Evolutionary conservation across 306 rosid genomes (phyloP).

Genomic region (Vigna radiata): DNA sequence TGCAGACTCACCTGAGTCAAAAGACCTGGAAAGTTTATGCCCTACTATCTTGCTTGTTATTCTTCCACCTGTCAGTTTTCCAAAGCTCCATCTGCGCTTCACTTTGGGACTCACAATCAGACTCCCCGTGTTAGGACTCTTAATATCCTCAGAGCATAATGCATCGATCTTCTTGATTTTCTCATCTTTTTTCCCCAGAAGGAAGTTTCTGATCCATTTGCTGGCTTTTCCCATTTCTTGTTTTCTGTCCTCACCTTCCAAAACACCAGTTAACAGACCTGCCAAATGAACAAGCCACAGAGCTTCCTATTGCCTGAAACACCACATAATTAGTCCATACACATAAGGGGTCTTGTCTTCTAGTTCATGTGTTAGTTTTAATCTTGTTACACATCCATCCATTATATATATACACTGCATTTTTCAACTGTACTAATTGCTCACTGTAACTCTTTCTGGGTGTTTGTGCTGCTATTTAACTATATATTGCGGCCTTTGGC

Average conservation of each 20-base stretch:
- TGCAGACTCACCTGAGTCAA: slow-evolving; percentile 52
- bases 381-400: slow-evolving; percentile 38
- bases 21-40: slow-evolving; percentile 60
- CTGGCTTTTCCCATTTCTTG: slow-evolving; percentile 75
- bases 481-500: slow-evolving; percentile 53
- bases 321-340: not conserved
- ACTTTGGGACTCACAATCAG: slow-evolving; percentile 52
- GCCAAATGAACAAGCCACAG: slow-evolving; percentile 14
- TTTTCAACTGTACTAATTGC: not conserved
- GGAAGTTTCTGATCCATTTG: slow-evolving; percentile 78
- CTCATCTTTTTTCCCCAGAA: slow-evolving; percentile 68
- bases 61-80: slow-evolving; percentile 59
- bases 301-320: slow-evolving; percentile 7
- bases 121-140: slow-evolving; percentile 19
- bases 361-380: slow-evolving; percentile 22
- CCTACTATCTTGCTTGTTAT: slow-evolving; percentile 46
- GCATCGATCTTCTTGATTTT: slow-evolving; percentile 50
- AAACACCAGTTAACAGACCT: slow-evolving; percentile 13
- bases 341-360: not conserved
- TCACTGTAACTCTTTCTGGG: slow-evolving; percentile 35
- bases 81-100: slow-evolving; percentile 80
- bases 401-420: slow-evolving; percentile 16
- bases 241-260: not conserved
- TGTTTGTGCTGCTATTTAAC: slow-evolving; percentile 43
- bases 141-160: slow-evolving; percentile 29